Conservation (phyloP, 2,329 filamentous ascomycete genomes). For the Dryadomyces quercivorus region DNA sequence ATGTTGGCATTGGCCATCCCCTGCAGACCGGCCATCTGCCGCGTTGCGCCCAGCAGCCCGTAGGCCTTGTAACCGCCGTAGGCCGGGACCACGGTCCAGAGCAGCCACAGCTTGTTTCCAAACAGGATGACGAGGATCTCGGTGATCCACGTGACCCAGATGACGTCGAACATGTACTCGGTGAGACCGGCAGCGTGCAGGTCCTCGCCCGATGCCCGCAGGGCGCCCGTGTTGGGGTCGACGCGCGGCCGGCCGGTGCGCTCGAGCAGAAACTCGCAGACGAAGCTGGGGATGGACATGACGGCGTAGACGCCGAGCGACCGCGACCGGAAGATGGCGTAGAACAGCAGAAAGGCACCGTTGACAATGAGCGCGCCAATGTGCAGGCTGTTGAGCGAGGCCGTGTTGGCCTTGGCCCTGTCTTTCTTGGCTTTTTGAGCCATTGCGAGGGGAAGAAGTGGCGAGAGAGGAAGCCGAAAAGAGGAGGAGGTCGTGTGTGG, state of each 20-base stretch:
- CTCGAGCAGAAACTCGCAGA: slow-evolving; percentile 80
- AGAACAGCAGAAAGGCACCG: slow-evolving; percentile 58
- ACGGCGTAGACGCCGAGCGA: slow-evolving; percentile 57
- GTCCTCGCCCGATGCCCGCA: slow-evolving; percentile 75
- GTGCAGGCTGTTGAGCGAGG: slow-evolving; percentile 71
- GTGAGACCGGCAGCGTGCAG: slow-evolving; percentile 78
- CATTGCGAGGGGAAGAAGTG: slow-evolving; percentile 27
- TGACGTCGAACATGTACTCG: slow-evolving; percentile 94
- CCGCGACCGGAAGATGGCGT: slow-evolving; percentile 53
- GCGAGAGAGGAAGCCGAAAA: background rate
- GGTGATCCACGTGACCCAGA: slow-evolving; percentile 87
- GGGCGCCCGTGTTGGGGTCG: slow-evolving; percentile 47
- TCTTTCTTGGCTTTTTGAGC: slow-evolving; percentile 54
- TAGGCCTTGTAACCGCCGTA: slow-evolving; percentile 43
- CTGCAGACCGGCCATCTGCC: slow-evolving; percentile 38
- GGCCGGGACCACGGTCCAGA: slow-evolving; percentile 42
- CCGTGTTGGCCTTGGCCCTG: slow-evolving; percentile 64
- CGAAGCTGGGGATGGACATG: slow-evolving; percentile 60
- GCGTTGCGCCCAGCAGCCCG: slow-evolving; percentile 40
- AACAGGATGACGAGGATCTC: slow-evolving; percentile 60
- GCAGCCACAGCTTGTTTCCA: slow-evolving; percentile 62
- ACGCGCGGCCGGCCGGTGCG: slow-evolving; percentile 68
- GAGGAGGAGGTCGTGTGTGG: background rate
- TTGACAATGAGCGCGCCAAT: slow-evolving; percentile 63
- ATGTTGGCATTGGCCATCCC: slow-evolving; percentile 26